A percentile compares a stretch with the other conserved stretches of the same genome.
phyloP scores from a whole-genome alignment of 2,329 filamentous ascomycete genomes.

The Xylaria sp. region DNA sequence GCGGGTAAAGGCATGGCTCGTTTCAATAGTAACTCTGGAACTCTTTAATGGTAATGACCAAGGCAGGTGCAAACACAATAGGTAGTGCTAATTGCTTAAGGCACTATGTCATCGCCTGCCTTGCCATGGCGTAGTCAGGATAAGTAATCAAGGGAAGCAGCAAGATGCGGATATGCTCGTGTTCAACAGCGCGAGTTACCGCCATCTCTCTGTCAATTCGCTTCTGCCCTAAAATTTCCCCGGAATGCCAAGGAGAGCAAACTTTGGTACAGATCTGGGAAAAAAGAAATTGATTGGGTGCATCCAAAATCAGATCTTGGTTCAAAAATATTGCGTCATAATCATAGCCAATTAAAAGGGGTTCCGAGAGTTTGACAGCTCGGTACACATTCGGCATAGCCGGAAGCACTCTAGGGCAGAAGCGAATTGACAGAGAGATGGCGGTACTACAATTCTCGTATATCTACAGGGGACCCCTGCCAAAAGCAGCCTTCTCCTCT shows the following conservation, averaged over 20 bases:
- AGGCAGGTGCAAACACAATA: slow-evolving; percentile 26
- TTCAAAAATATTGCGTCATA: no score
- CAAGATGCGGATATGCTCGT: slow-evolving; percentile 33
- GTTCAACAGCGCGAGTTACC: slow-evolving; percentile 24
- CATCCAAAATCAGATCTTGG: no score
- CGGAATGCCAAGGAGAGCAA: no score
- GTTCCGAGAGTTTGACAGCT: no score
- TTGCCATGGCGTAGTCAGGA: slow-evolving; percentile 9
- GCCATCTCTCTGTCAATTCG: no score
- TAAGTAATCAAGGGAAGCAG: slow-evolving; percentile 5
- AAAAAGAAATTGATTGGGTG: no score
- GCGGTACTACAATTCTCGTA: slow-evolving; percentile 31
- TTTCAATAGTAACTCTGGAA: slow-evolving; percentile 30
- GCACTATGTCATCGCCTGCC: slow-evolving; percentile 4
- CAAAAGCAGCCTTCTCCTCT: slow-evolving; percentile 8
- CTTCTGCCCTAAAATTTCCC: no score
- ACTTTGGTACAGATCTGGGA: no score
- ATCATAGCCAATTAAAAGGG: no score
- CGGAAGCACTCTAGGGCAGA: no score
- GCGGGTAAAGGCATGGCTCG: slow-evolving; percentile 30
- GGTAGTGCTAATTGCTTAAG: neutral
- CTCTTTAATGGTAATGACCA: neutral
- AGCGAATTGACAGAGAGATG: no score
- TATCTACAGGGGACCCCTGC: slow-evolving; percentile 26
- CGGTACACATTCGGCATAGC: no score